phyloP scores from a whole-genome alignment of 2,329 filamentous ascomycete genomes.

The Colletotrichum eleusines region DNA sequence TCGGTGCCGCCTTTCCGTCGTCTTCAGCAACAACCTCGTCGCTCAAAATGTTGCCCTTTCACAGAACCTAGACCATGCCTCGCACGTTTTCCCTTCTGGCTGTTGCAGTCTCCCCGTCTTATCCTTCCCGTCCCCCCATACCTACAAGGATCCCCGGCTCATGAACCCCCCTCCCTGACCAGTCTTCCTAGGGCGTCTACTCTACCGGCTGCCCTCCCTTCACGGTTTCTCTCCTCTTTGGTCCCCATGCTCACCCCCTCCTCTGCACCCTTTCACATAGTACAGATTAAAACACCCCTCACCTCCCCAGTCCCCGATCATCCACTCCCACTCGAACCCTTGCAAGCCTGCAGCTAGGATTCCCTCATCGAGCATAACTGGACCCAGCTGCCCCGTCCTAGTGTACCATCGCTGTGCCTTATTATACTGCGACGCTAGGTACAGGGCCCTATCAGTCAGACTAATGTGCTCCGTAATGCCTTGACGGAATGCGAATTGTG shows the following conservation, averaged over 20 bases:
- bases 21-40: slow-evolving; percentile 20
- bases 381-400: slow-evolving; percentile 36
- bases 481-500: slow-evolving; percentile 36
- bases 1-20: slow-evolving; percentile 29
- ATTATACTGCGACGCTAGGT: slow-evolving; percentile 35
- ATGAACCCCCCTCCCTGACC: slow-evolving; percentile 27
- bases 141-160: slow-evolving; percentile 33
- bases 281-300: not conserved
- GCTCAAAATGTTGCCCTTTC: slow-evolving; percentile 13
- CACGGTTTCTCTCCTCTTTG: slow-evolving; percentile 28
- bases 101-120: slow-evolving; percentile 41
- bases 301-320: too few relatives aligned
- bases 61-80: slow-evolving; percentile 40
- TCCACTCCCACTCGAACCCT: slow-evolving; percentile 27
- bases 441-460: slow-evolving; percentile 40
- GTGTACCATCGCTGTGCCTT: slow-evolving; percentile 41
- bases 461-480: too few relatives aligned
- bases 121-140: slow-evolving; percentile 41
- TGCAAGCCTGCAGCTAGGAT: slow-evolving; percentile 38
- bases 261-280: slow-evolving; percentile 14
- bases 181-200: slow-evolving; percentile 29
- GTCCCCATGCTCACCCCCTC: slow-evolving; percentile 14
- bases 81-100: slow-evolving; percentile 41
- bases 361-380: slow-evolving; percentile 40
- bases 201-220: slow-evolving; percentile 32